A percentile compares a stretch with the other conserved stretches of the same genome.
These are phyloP conservation scores for Populus hybrid DNA, from an alignment of 441 rosid genomes.

Conservation along the genomic window DNA sequence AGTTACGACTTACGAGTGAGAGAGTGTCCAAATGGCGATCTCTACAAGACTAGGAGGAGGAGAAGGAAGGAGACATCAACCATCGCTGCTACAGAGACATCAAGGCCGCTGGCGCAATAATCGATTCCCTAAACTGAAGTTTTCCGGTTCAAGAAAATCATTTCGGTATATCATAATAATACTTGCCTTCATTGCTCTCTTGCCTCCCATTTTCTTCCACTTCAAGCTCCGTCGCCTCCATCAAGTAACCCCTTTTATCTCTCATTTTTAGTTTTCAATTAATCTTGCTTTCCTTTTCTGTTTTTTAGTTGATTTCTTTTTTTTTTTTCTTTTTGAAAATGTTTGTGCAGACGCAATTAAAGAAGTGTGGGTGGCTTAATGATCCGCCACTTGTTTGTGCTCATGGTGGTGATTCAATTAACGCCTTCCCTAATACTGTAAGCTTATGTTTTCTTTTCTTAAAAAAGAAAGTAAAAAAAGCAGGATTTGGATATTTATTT, in stretches of 20 bases:
- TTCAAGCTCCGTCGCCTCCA: slow-evolving; percentile 72
- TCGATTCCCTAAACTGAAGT: slow-evolving; percentile 22
- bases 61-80: slow-evolving; percentile 32
- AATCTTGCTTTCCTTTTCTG: background rate
- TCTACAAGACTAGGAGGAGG: slow-evolving; percentile 22
- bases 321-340: background rate
- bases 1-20: too few relatives aligned
- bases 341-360: slow-evolving; percentile 44
- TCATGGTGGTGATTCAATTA: slow-evolving; percentile 92
- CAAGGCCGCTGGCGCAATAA: slow-evolving; percentile 10
- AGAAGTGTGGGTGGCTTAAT: slow-evolving; percentile 75
- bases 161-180: slow-evolving; percentile 50
- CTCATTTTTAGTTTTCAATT: background rate
- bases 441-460: background rate
- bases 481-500: background rate
- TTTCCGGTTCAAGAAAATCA: slow-evolving; percentile 37
- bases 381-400: slow-evolving; percentile 96
- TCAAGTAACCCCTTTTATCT: slow-evolving; percentile 35
- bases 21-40: slow-evolving; percentile 16
- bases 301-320: background rate
- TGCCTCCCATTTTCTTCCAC: slow-evolving; percentile 90
- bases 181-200: slow-evolving; percentile 61
- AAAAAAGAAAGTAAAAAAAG: background rate
- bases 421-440: slow-evolving; percentile 90
- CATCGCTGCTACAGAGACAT: slow-evolving; percentile 13